A percentile compares a stretch with the other conserved stretches of the same genome.
phyloP scores from a whole-genome alignment of 1,284 basidiomycete species.

The Malassezia sympodialis region DNA sequence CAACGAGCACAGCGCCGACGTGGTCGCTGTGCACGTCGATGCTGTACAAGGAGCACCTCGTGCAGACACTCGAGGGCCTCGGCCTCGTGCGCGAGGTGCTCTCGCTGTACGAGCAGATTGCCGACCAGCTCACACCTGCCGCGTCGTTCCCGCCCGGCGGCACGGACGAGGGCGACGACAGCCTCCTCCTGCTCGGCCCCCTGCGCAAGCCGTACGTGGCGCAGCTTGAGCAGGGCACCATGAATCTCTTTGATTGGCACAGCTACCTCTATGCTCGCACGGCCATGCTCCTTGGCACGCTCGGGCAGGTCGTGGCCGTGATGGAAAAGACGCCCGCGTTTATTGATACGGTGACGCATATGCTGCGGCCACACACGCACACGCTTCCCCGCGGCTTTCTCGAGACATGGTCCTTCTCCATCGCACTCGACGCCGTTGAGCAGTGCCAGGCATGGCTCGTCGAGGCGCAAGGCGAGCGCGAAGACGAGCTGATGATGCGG shows the following conservation, averaged over 20 bases:
- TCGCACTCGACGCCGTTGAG: constrained; percentile 73
- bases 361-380: constrained; percentile 57
- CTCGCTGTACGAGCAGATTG: constrained; percentile 80
- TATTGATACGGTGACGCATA: constrained; percentile 67
- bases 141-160: constrained; percentile 25
- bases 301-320: constrained; percentile 62
- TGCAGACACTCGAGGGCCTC: constrained; percentile 81
- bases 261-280: constrained; percentile 82
- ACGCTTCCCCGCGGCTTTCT: constrained; percentile 54
- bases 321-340: constrained; percentile 62
- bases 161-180: constrained; percentile 60
- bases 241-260: constrained; percentile 87
- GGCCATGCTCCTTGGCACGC: constrained; percentile 63
- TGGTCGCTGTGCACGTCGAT: constrained; percentile 60
- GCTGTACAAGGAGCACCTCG: constrained; percentile 70
- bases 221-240: constrained; percentile 75
- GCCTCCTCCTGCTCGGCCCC: constrained; percentile 65
- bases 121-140: constrained; percentile 58
- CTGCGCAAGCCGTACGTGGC: constrained; percentile 76
- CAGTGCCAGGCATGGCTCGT: constrained; percentile 67
- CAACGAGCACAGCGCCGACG: constrained; percentile 16
- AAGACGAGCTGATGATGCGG: constrained; percentile 14
- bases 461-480: constrained; percentile 20
- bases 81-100: constrained; percentile 80
- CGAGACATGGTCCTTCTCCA: constrained; percentile 88